Conservation (phyloP, 805 yeast genomes). For the Candida maris region DNA sequence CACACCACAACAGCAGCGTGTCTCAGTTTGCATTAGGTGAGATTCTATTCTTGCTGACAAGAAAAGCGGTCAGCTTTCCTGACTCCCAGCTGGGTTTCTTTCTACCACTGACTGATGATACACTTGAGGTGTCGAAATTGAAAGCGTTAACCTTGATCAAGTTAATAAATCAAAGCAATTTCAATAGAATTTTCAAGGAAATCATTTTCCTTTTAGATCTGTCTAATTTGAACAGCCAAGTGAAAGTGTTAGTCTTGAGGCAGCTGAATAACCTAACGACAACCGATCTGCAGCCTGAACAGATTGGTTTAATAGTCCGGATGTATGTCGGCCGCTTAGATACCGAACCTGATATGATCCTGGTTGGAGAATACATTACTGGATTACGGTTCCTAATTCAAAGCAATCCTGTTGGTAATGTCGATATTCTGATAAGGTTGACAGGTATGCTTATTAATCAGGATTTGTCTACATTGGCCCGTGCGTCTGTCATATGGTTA, state of each 20-base stretch:
- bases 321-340: slow-evolving; percentile 54
- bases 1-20: slow-evolving; percentile 5
- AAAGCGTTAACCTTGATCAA: slow-evolving; percentile 63
- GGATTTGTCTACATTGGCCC: slow-evolving; percentile 41
- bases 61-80: slow-evolving; percentile 35
- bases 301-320: slow-evolving; percentile 52
- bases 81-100: slow-evolving; percentile 42
- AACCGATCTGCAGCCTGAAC: slow-evolving; percentile 33
- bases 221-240: slow-evolving; percentile 11
- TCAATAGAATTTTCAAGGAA: slow-evolving; percentile 53
- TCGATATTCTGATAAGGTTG: slow-evolving; percentile 53
- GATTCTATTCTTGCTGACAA: slow-evolving; percentile 25
- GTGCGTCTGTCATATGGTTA: slow-evolving; percentile 85
- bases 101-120: slow-evolving; percentile 55
- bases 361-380: slow-evolving; percentile 64
- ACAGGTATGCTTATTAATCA: slow-evolving; percentile 25
- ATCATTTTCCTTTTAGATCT: slow-evolving; percentile 52
- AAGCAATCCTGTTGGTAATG: slow-evolving; percentile 49
- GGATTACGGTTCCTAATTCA: slow-evolving; percentile 73
- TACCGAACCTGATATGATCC: slow-evolving; percentile 21
- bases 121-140: slow-evolving; percentile 36
- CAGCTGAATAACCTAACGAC: slow-evolving; percentile 39
- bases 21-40: slow-evolving; percentile 15
- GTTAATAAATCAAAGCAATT: slow-evolving; percentile 52
- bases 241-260: slow-evolving; percentile 49